Conservation (phyloP, 2,329 filamentous ascomycete species). For the Hypocreales sp. region DNA sequence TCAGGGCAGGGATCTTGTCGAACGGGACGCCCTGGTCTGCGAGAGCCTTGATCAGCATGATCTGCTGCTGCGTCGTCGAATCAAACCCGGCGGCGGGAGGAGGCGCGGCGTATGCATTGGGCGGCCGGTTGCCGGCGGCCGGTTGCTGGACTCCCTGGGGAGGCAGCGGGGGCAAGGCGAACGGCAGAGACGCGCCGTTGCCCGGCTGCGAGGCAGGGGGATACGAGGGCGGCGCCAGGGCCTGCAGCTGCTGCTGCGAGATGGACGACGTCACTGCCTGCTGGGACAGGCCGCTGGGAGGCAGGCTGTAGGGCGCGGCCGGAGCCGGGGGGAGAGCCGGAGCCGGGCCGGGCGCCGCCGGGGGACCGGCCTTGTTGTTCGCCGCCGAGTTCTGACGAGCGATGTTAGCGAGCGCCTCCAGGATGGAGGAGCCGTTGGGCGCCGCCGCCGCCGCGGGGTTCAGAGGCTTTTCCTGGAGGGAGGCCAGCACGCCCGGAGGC, state of each 20-base stretch:
- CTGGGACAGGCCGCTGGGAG: slow-evolving; percentile 15
- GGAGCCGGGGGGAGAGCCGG: slow-evolving; percentile 16
- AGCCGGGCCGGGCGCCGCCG: background rate
- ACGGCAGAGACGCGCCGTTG: slow-evolving; percentile 37
- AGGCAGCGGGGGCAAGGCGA: slow-evolving; percentile 18
- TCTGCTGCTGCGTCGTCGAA: slow-evolving; percentile 50
- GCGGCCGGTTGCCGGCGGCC: slow-evolving; percentile 7
- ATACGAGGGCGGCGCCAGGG: slow-evolving; percentile 17
- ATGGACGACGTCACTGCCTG: slow-evolving; percentile 14
- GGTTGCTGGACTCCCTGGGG: slow-evolving; percentile 17
- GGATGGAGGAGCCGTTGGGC: slow-evolving; percentile 42
- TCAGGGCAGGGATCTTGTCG: slow-evolving; percentile 54
- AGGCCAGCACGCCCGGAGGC: slow-evolving; percentile 28
- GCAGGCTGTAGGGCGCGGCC: slow-evolving; percentile 25
- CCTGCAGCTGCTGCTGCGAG: slow-evolving; percentile 12
- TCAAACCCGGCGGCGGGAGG: slow-evolving; percentile 25
- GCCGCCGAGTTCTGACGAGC: slow-evolving; percentile 53
- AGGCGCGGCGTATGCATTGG: slow-evolving; percentile 15
- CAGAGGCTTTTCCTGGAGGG: slow-evolving; percentile 15
- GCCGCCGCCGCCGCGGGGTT: slow-evolving; percentile 24
- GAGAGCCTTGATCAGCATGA: slow-evolving; percentile 60
- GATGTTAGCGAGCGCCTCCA: slow-evolving; percentile 68
- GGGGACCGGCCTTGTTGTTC: slow-evolving; percentile 23
- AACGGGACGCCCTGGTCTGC: slow-evolving; percentile 60
- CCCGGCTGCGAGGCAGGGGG: slow-evolving; percentile 38